Conservation (phyloP, 176 grass and related monocot species). For the Carex parvula region DNA sequence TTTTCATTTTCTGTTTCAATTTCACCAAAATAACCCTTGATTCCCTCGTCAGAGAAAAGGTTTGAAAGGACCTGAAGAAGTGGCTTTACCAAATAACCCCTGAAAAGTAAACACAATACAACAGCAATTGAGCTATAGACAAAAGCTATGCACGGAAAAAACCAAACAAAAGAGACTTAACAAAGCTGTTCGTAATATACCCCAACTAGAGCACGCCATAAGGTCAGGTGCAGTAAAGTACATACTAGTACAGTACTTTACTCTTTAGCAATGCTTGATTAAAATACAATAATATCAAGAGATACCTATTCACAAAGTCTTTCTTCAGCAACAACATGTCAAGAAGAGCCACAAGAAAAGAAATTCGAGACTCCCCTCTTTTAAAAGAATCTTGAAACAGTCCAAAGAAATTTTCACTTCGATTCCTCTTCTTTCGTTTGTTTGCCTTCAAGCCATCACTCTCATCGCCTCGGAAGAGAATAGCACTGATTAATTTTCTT, state of each 20-base stretch:
- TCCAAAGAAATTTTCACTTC: slow-evolving; percentile 51
- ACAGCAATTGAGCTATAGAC: neutral
- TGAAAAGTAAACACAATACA: slow-evolving; percentile 17
- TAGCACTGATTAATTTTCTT: slow-evolving; percentile 51
- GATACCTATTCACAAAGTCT: slow-evolving; percentile 68
- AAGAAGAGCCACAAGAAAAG: slow-evolving; percentile 66
- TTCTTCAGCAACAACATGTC: slow-evolving; percentile 82
- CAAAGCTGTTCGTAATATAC: neutral
- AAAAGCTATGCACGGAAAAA: neutral
- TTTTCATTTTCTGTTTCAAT: slow-evolving; percentile 28
- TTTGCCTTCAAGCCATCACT: slow-evolving; percentile 46
- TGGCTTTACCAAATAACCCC: slow-evolving; percentile 47
- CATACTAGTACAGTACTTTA: neutral
- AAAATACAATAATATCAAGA: neutral
- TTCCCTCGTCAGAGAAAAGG: slow-evolving; percentile 59
- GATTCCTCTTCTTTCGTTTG: slow-evolving; percentile 42
- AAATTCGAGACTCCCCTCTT: slow-evolving; percentile 35
- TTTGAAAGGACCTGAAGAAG: slow-evolving; percentile 67
- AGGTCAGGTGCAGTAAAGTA: neutral
- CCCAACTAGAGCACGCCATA: neutral
- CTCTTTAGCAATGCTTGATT: neutral
- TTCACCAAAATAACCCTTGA: slow-evolving; percentile 35
- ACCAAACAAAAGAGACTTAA: neutral
- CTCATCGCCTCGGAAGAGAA: slow-evolving; percentile 39
- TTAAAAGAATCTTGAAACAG: slow-evolving; percentile 16